A percentile compares a stretch with the other conserved stretches of the same genome.
phyloP scores from a whole-genome alignment of 805 yeast genomes.

The Metschnikowia aberdeeniae region DNA sequence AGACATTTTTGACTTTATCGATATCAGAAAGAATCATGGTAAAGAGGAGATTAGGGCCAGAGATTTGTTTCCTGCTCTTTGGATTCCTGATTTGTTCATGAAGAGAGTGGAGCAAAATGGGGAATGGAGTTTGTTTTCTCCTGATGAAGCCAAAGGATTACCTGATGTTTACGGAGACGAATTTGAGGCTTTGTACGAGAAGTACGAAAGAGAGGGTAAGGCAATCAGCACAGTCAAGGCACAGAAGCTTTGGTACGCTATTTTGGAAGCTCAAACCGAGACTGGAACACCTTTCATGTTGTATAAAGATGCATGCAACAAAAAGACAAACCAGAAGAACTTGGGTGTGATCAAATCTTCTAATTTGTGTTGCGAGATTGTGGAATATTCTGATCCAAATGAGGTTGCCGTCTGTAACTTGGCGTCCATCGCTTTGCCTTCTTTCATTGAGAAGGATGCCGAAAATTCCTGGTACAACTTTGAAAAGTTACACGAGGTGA shows the following conservation, averaged over 20 bases:
- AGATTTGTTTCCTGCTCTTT: constrained; percentile 58
- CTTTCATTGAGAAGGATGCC: constrained; percentile 47
- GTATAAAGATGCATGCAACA: constrained; percentile 59
- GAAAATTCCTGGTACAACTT: constrained; percentile 47
- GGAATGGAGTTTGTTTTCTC: constrained; percentile 58
- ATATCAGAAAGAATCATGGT: constrained; percentile 60
- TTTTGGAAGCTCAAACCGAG: constrained; percentile 60
- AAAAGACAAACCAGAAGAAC: constrained; percentile 57
- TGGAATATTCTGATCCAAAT: constrained; percentile 54
- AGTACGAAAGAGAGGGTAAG: constrained; percentile 48
- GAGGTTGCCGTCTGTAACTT: constrained; percentile 61
- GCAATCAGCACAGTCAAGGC: constrained; percentile 51
- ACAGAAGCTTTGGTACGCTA: constrained; percentile 58
- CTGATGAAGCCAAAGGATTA: constrained; percentile 56
- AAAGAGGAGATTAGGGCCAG: constrained; percentile 61
- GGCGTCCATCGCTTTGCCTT: constrained; percentile 57
- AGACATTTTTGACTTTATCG: constrained; percentile 55
- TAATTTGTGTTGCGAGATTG: constrained; percentile 61
- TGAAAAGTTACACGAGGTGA: constrained; percentile 50
- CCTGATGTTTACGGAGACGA: constrained; percentile 54
- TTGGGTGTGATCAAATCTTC: constrained; percentile 58
- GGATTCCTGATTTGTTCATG: constrained; percentile 64
- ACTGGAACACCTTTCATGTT: constrained; percentile 65
- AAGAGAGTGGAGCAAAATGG: constrained; percentile 53
- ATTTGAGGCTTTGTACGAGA: constrained; percentile 48